Percentiles rank a stretch among this genome's conserved stretches.
Evolutionary conservation across 331 rosid species (phyloP).

Genomic region (Saraca asoca): DNA sequence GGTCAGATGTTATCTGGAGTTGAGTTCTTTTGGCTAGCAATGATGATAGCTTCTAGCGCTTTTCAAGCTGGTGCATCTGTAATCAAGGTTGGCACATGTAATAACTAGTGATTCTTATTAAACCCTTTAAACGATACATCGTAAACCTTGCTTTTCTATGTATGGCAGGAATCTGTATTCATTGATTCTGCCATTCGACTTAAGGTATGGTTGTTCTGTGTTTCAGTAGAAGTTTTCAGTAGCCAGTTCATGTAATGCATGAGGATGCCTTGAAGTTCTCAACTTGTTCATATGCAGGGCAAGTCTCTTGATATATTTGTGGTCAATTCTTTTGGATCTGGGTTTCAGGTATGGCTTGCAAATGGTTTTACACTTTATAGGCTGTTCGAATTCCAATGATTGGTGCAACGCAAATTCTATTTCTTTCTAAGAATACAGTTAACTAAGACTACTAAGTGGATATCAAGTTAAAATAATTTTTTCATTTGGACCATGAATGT

Average conservation of each 20-base stretch:
- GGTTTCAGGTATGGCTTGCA: slow-evolving; percentile 72
- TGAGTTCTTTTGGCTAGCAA: slow-evolving; percentile 70
- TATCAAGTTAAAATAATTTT: no score
- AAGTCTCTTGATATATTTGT: slow-evolving; percentile 93
- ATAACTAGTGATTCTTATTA: slow-evolving; percentile 26
- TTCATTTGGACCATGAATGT: neutral
- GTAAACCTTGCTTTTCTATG: slow-evolving; percentile 32
- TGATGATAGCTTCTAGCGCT: slow-evolving; percentile 82
- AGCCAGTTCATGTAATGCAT: slow-evolving; percentile 20
- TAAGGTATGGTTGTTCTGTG: slow-evolving; percentile 49
- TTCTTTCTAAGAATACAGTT: neutral
- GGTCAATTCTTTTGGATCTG: slow-evolving; percentile 94
- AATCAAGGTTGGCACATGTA: slow-evolving; percentile 61
- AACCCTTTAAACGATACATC: slow-evolving; percentile 30
- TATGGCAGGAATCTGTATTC: slow-evolving; percentile 70
- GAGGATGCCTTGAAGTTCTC: slow-evolving; percentile 27
- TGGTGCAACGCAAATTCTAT: slow-evolving; percentile 18
- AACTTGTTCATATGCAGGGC: slow-evolving; percentile 56
- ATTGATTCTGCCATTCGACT: slow-evolving; percentile 60
- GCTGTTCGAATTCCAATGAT: slow-evolving; percentile 24
- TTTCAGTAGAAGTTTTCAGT: no score
- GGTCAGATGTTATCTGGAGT: slow-evolving; percentile 83
- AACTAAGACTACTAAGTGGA: neutral
- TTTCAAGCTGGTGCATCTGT: slow-evolving; percentile 94
- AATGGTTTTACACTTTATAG: slow-evolving; percentile 5